Evolutionary conservation across 441 rosid species (phyloP), one percentile per base, ranked within the genome.

Genomic region (Euphorbia corollata): DNA sequence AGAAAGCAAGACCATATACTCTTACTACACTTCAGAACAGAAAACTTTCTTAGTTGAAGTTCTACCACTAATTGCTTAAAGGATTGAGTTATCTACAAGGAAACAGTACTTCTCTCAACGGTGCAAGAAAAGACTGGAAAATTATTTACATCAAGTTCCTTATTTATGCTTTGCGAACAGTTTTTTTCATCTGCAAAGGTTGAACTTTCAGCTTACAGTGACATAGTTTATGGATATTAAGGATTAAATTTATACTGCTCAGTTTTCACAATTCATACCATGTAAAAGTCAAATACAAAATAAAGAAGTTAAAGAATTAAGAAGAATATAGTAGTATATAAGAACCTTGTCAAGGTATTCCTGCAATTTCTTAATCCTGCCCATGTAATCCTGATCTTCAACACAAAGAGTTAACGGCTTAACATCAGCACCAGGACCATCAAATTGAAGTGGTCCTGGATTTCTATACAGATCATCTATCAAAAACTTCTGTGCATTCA

Each of bases 321-420:
- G 41, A 38, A 38, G 41, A 68, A 27, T 62, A 61, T 22, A 45
- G 38, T 55, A 39, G 55, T 5, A n/a, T n/a, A n/a, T 16, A 20
- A 9, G 73, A 50, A 94, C 99, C 98, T 90, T 83, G 71, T 91
- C 97, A 39, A 94, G 88, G 78, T 91, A 88, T 71, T 83, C 94
- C 78, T 90, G 97, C 68, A 94, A 84, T 76, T 84, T 76, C 88
- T 91, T 91, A 71, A 91, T 94, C 63, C 98, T 85, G 13, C 99
- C 99, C 98, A 94, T 91, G 89, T 94, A 94, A 84, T 94, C 99
- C 84, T 88, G 96, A 75, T 94, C 99, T 83, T 94, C 99, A 70
- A 94, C 98, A 56, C 96, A 87, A 3, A 91, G 85, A 48, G 83
- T 83, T 54, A 91, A 77, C 50, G 96, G 86, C 83, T 85, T 91